These are phyloP conservation scores for Colletotrichum godetiae DNA, from an alignment of 2,329 filamentous ascomycete species.

Conservation along the genomic window DNA sequence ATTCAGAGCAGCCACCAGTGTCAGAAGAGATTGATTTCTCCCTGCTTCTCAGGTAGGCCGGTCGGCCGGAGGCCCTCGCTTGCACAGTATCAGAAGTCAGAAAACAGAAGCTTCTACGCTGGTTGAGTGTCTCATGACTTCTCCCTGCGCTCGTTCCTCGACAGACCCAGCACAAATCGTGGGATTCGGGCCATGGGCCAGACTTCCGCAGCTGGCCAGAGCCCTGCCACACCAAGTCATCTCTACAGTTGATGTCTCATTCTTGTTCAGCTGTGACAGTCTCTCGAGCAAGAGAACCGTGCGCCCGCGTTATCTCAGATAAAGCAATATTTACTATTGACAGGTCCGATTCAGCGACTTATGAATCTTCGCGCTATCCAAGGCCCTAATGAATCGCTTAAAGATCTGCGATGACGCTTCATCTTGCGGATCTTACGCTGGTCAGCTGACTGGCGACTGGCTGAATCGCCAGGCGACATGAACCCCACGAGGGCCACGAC, in stretches of 20 bases:
- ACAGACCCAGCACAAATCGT: neutral
- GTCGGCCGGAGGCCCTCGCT: neutral
- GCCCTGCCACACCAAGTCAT: neutral
- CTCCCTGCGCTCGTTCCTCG: neutral
- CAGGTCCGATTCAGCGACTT: neutral
- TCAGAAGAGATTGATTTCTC: neutral
- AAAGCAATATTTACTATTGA: neutral
- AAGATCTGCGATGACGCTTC: constrained; percentile 8
- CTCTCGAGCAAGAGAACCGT: neutral
- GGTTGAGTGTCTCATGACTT: neutral
- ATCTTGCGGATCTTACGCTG: constrained; percentile 1
- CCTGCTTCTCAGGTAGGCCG: neutral
- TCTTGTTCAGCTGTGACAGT: neutral
- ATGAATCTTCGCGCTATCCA: neutral
- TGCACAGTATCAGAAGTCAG: neutral
- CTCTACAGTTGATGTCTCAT: neutral
- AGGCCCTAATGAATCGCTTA: neutral
- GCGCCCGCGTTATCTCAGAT: neutral
- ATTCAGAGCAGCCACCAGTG: neutral
- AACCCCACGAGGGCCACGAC: neutral
- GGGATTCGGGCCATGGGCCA: neutral
- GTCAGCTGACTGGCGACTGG: neutral
- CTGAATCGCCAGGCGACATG: neutral
- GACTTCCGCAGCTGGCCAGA: neutral
- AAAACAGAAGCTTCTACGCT: neutral